Base-by-base conservation (phyloP, 345 rosid genomes). In the Angophora floribunda region DNA sequence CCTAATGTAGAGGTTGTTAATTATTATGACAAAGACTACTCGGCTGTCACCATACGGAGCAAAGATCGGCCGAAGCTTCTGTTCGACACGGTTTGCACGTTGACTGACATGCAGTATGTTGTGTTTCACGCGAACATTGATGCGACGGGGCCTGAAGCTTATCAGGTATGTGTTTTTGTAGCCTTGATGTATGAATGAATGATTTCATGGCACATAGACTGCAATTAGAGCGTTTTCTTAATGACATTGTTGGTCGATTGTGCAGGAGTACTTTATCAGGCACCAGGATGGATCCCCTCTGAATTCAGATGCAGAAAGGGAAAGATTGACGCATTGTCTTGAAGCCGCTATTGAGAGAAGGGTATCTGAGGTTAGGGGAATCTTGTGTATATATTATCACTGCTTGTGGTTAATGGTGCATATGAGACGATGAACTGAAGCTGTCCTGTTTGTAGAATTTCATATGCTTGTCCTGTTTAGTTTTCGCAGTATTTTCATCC, bases 31-130 rank as follows among this genome's bases (percentile, higher is more conserved):
- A 98, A 94, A 90, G 97, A 94, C 91, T 98, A 98, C 90, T 95
- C 99, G 0, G 95, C 94, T 24, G 96, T 98, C 85, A 97, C 97
- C 7, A 94, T 98, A 87, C 91, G 95, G 86, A 91, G 97, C 89
- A 98, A 94, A 92, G 99, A 98, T 87, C 94, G 99, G 90, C 96
- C 99, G 3, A 98, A 98, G 91, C 99, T 98, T 89, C 93, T 97
- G 79, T 98, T 96, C 36, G 99, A 98, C 85, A 94, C 97, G 6
- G 97, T 98, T 86, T 98, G 95, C 89, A 95, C 98, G 45, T 91
- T 98, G 92, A 98, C 99, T 13, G 99, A 98, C 91, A 96, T 98
- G 99, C 95, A 96, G 52, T 98, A 98, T 91, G 98, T 96, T 14
- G 99, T 96, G 86, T 97, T 94, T 90, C 99, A 97, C 87, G 99